These are phyloP conservation scores for Emergomyces africanus DNA, from an alignment of 2,329 filamentous ascomycete genomes.

Conservation along the genomic window DNA sequence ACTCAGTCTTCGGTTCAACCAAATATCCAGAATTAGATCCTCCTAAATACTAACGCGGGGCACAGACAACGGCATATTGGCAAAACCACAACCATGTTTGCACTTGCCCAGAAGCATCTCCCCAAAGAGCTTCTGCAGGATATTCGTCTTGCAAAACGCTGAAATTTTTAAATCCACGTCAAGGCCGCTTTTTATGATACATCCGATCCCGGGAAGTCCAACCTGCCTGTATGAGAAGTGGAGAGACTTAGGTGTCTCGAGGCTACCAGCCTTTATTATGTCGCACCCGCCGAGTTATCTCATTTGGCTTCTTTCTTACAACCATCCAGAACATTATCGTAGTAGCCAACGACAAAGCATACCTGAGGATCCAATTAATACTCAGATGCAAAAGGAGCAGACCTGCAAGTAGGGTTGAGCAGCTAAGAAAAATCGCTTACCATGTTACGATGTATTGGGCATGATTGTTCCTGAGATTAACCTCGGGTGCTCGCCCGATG, in stretches of 20 bases:
- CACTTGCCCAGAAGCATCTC: conserved; percentile 69
- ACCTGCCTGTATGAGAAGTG: neutral
- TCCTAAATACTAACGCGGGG: conserved; percentile 21
- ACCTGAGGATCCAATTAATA: conserved; percentile 45
- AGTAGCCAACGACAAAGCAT: conserved; percentile 70
- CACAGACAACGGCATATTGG: conserved; percentile 65
- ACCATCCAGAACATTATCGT: conserved; percentile 96
- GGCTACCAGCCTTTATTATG: conserved; percentile 62
- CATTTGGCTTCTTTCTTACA: conserved; percentile 68
- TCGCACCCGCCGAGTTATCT: conserved; percentile 59
- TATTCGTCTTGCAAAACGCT: conserved; percentile 34
- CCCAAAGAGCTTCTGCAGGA: conserved; percentile 74
- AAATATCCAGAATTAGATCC: neutral
- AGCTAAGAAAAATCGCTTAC: conserved; percentile 40
- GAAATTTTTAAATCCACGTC: neutral
- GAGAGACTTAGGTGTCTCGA: conserved; percentile 7
- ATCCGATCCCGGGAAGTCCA: conserved; percentile 27
- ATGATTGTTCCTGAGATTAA: conserved; percentile 92
- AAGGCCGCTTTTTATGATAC: neutral
- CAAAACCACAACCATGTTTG: conserved; percentile 61
- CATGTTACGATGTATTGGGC: conserved; percentile 98
- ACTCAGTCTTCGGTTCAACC: neutral
- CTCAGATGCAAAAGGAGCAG: neutral
- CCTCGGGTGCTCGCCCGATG: conserved; percentile 75
- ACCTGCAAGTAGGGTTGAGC: neutral